Conservation (phyloP, 176 grass and related monocot species). For the Triticum dicoccoides region DNA sequence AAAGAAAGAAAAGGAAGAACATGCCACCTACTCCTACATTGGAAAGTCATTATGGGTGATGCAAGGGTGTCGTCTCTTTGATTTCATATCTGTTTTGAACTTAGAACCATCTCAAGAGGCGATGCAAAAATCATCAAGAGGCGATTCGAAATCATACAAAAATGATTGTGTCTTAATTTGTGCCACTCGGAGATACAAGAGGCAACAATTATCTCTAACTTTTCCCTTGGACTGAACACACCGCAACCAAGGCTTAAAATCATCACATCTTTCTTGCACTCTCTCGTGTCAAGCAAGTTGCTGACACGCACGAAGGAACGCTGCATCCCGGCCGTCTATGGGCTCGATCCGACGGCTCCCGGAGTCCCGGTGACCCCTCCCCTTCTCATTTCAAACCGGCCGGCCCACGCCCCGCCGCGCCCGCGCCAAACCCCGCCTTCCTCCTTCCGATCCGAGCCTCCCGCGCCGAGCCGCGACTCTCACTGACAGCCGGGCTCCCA, state of each 20-base stretch:
- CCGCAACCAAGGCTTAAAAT: not conserved
- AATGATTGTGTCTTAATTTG: not conserved
- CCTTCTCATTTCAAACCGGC: slow-evolving; percentile 18
- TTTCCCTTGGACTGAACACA: not conserved
- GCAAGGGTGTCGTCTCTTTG: too few species aligned
- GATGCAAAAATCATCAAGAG: too few species aligned
- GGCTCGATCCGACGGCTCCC: not conserved
- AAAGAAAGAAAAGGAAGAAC: too few species aligned
- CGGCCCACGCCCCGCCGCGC: slow-evolving; percentile 21
- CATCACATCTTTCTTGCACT: not conserved
- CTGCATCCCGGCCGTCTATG: not conserved
- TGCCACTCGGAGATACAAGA: not conserved
- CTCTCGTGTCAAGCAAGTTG: not conserved
- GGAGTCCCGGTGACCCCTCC: not conserved
- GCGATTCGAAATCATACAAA: too few species aligned
- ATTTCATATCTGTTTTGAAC: too few species aligned
- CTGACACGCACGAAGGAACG: not conserved
- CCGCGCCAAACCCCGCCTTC: slow-evolving; percentile 17
- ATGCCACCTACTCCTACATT: too few species aligned
- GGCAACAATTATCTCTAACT: not conserved
- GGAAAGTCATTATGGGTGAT: too few species aligned
- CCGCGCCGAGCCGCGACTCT: not conserved
- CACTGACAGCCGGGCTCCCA: slow-evolving; percentile 22
- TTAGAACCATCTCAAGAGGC: too few species aligned
- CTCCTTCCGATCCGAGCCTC: not conserved